A percentile compares a stretch with the other conserved stretches of the same genome.
Conservation (phyloP, 306 rosid species). For the Lablab purpureus region DNA sequence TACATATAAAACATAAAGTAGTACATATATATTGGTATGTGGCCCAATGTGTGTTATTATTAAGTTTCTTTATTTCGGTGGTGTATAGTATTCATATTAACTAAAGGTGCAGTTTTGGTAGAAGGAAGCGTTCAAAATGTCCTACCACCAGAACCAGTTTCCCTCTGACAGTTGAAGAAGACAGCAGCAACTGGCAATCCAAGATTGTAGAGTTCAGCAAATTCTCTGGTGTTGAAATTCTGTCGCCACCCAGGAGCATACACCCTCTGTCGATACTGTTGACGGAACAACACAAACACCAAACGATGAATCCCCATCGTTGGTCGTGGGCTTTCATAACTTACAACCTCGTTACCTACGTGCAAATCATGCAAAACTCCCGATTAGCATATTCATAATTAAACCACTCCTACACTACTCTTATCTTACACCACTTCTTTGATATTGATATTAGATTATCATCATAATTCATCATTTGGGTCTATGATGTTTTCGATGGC, state of each 20-base stretch:
- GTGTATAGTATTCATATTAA: not conserved
- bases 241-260: conserved; percentile 92
- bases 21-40: not conserved
- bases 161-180: conserved; percentile 80
- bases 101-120: not conserved
- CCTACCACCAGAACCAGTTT: conserved; percentile 76
- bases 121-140: conserved; percentile 30
- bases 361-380: not conserved
- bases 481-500: not conserved
- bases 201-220: conserved; percentile 83
- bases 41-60: not conserved
- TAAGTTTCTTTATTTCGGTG: conserved; percentile 3
- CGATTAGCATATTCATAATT: not conserved
- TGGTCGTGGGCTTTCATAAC: conserved; percentile 68
- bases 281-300: conserved; percentile 69
- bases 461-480: not conserved
- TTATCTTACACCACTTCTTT: not conserved
- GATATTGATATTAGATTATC: not conserved
- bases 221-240: conserved; percentile 78
- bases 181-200: conserved; percentile 81
- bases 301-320: conserved; percentile 78
- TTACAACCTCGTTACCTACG: conserved; percentile 48
- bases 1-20: no score
- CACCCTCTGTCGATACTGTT: conserved; percentile 74
- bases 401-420: no score